Evolutionary conservation across 2,329 filamentous ascomycete genomes (phyloP).

Genomic region (Talaromyces sp.): DNA sequence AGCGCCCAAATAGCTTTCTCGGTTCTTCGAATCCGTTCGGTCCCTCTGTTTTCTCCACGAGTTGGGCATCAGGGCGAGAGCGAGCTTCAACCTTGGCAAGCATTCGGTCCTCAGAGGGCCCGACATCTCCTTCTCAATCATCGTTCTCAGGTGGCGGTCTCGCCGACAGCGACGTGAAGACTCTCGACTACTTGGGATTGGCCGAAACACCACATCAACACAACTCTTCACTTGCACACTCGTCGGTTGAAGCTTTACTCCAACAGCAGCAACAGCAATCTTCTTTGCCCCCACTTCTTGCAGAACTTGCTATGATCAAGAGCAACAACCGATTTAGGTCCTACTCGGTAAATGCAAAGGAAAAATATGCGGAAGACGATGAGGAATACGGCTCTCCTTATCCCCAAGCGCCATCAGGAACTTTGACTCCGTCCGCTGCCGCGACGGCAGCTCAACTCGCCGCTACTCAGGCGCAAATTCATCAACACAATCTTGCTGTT

Average conservation of each 20-base stretch:
- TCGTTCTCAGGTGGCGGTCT: constrained; percentile 81
- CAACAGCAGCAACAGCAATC: constrained; percentile 48
- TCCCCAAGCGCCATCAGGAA: constrained; percentile 56
- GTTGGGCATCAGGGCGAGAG: constrained; percentile 77
- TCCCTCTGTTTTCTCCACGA: constrained; percentile 80
- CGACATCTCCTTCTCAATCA: constrained; percentile 81
- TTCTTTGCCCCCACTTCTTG: constrained; percentile 62
- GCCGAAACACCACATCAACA: constrained; percentile 86
- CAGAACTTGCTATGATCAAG: constrained; percentile 70
- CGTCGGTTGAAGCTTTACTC: constrained; percentile 50
- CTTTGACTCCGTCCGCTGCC: constrained; percentile 57
- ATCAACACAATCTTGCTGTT: constrained; percentile 88
- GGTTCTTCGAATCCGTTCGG: constrained; percentile 69
- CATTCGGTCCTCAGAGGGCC: constrained; percentile 81
- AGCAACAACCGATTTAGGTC: constrained; percentile 89
- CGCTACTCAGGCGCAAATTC: constrained; percentile 65
- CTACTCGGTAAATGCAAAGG: constrained; percentile 97
- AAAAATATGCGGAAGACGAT: constrained; percentile 90
- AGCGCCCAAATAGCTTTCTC: constrained; percentile 66
- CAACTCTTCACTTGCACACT: constrained; percentile 66
- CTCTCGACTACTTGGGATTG: constrained; percentile 90
- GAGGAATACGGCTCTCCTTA: constrained; percentile 66
- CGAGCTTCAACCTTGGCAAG: constrained; percentile 86
- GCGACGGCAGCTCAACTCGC: constrained; percentile 57
- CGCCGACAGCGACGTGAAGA: constrained; percentile 84